phyloP scores from a whole-genome alignment of 2,329 filamentous ascomycete genomes.

The Trichophyton rubrum region DNA sequence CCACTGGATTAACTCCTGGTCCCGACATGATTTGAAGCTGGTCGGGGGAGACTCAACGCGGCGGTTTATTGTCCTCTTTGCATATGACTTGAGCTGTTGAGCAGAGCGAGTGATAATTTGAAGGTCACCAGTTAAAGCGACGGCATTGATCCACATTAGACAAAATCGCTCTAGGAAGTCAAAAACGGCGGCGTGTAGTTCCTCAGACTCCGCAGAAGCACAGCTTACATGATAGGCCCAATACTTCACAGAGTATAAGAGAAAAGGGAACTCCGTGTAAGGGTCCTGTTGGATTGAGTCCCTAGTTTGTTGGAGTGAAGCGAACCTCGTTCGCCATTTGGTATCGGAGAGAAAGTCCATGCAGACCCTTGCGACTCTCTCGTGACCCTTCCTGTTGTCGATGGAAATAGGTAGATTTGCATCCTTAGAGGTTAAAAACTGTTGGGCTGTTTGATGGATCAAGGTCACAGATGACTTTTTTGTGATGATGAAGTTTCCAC shows the following conservation, averaged over 20 bases:
- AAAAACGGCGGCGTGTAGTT: slow-evolving; percentile 1
- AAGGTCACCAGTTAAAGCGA: slow-evolving; percentile 18
- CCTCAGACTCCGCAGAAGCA: background rate
- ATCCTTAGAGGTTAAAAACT: slow-evolving; percentile 14
- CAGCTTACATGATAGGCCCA: slow-evolving; percentile 4
- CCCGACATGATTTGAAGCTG: background rate
- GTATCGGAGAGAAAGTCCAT: slow-evolving; percentile 11
- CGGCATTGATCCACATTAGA: slow-evolving; percentile 25
- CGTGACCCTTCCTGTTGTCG: slow-evolving; percentile 9
- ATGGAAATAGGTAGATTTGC: slow-evolving; percentile 6
- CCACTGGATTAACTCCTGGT: slow-evolving; percentile 18
- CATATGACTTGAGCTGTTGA: slow-evolving; percentile 16
- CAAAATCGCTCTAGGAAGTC: slow-evolving; percentile 7
- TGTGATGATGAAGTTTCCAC: slow-evolving; percentile 20
- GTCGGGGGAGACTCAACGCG: background rate
- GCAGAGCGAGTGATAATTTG: slow-evolving; percentile 20
- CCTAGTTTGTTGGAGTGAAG: too few species aligned
- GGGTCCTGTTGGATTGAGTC: too few species aligned
- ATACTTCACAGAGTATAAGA: too few species aligned
- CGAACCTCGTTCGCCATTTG: too few species aligned
- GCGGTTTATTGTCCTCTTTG: slow-evolving; percentile 1
- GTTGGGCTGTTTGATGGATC: slow-evolving; percentile 20
- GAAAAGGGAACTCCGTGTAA: too few species aligned
- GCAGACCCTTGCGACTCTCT: slow-evolving; percentile 18
- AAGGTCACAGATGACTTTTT: slow-evolving; percentile 15